A percentile compares a stretch with the other conserved stretches of the same genome.
Evolutionary conservation across 305 asterid genomes (phyloP).

Genomic region (Fraxinus albicans): DNA sequence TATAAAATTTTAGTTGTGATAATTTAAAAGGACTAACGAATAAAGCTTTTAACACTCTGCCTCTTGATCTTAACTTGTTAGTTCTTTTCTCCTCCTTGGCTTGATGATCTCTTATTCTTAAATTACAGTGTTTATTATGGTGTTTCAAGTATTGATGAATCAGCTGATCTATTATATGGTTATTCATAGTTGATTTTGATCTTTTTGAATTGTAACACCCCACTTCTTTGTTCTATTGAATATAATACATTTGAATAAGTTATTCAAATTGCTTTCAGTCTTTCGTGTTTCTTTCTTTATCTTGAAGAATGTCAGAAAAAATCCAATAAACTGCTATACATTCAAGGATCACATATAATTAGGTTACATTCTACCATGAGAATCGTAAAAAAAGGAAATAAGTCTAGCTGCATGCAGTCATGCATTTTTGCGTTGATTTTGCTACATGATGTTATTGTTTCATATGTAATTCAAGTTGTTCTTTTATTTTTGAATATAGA

Average conservation of each 20-base stretch:
- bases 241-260: not conserved
- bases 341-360: not conserved
- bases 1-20: not conserved
- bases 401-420: not conserved
- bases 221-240: not conserved
- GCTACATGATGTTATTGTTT: constrained; percentile 10
- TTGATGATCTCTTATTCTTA: not conserved
- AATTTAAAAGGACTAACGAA: not conserved
- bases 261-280: not conserved
- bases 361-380: not conserved
- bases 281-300: not conserved
- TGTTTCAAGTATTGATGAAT: not conserved
- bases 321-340: not conserved
- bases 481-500: constrained; percentile 40
- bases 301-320: not conserved
- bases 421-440: not conserved
- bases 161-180: not conserved
- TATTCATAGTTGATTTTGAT: not conserved
- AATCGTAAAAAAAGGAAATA: too few species aligned
- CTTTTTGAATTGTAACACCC: not conserved
- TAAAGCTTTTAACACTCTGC: not conserved
- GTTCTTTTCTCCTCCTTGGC: not conserved
- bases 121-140: not conserved
- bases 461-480: not conserved
- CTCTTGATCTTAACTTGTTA: not conserved